Evolutionary conservation across 2,329 filamentous ascomycete species (phyloP).

Genomic region (Beauveria scarabaeidicola): DNA sequence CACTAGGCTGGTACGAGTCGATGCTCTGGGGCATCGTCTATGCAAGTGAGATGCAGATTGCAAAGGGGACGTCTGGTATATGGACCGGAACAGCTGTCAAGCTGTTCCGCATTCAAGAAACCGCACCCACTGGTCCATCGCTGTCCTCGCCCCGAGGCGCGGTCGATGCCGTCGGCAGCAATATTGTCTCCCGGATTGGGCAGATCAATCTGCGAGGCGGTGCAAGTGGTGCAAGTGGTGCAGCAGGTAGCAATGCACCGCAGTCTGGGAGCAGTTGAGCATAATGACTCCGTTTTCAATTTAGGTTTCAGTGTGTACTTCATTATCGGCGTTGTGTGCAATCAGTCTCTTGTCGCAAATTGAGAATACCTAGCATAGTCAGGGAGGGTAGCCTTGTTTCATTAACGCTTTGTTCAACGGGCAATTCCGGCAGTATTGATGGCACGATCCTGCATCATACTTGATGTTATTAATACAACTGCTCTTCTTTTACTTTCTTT

Average conservation of each 20-base stretch:
- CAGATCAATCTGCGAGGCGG: constrained; percentile 62
- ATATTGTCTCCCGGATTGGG: constrained; percentile 78
- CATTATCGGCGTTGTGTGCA: background rate
- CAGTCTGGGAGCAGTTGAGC: background rate
- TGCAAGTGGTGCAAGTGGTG: background rate
- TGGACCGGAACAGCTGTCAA: constrained; percentile 90
- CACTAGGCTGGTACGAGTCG: constrained; percentile 92
- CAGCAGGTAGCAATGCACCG: background rate
- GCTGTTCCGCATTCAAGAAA: constrained; percentile 84
- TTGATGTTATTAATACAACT: too few relatives aligned
- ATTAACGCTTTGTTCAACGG: background rate
- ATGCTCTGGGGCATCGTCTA: constrained; percentile 92
- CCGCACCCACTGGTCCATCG: constrained; percentile 68
- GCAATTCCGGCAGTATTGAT: background rate
- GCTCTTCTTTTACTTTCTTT: background rate
- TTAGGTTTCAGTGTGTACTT: background rate
- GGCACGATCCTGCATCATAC: too few relatives aligned
- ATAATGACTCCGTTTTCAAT: background rate
- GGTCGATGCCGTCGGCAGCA: constrained; percentile 87
- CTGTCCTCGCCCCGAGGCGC: constrained; percentile 80
- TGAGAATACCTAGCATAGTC: background rate
- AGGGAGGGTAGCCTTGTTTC: background rate
- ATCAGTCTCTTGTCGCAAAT: background rate
- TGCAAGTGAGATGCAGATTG: constrained; percentile 77
- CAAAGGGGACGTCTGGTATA: constrained; percentile 79